phyloP scores from a whole-genome alignment of 2,329 filamentous ascomycete species.

The Fusarium nanum region DNA sequence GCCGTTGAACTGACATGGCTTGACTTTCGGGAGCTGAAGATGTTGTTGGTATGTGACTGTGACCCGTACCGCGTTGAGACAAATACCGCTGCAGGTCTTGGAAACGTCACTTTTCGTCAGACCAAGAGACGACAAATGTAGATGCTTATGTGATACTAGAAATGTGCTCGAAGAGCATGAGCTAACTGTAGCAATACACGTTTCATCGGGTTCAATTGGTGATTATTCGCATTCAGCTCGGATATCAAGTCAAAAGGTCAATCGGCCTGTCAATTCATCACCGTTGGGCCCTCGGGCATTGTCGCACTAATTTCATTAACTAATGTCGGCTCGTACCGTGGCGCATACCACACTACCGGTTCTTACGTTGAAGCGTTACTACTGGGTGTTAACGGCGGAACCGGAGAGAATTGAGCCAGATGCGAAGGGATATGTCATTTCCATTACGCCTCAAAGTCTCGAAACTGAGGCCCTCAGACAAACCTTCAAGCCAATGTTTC shows the following conservation, averaged over 20 bases:
- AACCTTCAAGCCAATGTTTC: fast-evolving
- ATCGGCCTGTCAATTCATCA: too few species aligned
- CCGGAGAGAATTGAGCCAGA: background rate
- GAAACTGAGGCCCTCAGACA: background rate
- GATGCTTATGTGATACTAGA: fast-evolving
- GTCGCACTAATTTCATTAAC: background rate
- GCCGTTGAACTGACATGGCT: background rate
- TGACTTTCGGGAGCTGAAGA: background rate
- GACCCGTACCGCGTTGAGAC: background rate
- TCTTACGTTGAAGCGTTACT: background rate
- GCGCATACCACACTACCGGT: background rate
- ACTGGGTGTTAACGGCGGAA: too few species aligned
- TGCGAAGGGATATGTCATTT: background rate
- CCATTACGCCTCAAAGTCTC: background rate
- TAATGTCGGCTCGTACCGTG: background rate
- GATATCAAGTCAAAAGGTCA: too few species aligned
- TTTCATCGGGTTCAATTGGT: fast-evolving
- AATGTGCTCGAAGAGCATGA: too few species aligned
- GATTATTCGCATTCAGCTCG: fast-evolving
- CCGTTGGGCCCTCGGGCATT: background rate
- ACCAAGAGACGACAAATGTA: fast-evolving
- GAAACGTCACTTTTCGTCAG: background rate
- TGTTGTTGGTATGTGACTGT: background rate
- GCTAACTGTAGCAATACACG: too few species aligned
- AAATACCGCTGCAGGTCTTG: background rate